A percentile compares a stretch with the other conserved stretches of the same genome.
Evolutionary conservation across 768 basidiomycete species (phyloP).

Genomic region (Tricholoma bakamatsutake): DNA sequence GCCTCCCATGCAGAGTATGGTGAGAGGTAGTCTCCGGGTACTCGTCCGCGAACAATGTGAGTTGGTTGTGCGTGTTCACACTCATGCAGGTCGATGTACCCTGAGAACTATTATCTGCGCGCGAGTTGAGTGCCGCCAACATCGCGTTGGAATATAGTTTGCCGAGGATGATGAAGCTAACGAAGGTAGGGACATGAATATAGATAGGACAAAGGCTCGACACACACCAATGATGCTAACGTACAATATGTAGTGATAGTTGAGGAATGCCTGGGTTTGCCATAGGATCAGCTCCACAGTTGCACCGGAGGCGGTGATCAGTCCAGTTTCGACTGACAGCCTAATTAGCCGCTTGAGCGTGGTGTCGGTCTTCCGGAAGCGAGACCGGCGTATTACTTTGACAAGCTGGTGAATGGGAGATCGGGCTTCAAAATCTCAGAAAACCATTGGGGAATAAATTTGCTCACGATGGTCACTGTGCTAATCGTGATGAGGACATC

Average conservation of each 20-base stretch:
- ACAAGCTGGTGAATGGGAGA: not conserved
- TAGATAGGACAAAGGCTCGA: no score
- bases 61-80: no score
- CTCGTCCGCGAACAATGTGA: no score
- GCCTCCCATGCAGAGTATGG: no score
- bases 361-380: not conserved
- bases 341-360: not conserved
- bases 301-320: not conserved
- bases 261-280: not conserved
- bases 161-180: no score
- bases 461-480: not conserved
- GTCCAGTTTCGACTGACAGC: not conserved
- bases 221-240: not conserved
- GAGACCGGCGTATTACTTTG: not conserved
- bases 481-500: not conserved
- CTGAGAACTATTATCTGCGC: no score
- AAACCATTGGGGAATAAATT: not conserved
- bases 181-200: no score
- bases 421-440: not conserved
- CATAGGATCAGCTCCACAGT: not conserved
- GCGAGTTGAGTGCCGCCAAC: no score
- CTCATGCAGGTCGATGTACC: no score
- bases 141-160: no score
- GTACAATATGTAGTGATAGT: not conserved
- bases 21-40: no score